Evolutionary conservation across 176 grass and related monocot species (phyloP).

Genomic region (Ananas comosus): DNA sequence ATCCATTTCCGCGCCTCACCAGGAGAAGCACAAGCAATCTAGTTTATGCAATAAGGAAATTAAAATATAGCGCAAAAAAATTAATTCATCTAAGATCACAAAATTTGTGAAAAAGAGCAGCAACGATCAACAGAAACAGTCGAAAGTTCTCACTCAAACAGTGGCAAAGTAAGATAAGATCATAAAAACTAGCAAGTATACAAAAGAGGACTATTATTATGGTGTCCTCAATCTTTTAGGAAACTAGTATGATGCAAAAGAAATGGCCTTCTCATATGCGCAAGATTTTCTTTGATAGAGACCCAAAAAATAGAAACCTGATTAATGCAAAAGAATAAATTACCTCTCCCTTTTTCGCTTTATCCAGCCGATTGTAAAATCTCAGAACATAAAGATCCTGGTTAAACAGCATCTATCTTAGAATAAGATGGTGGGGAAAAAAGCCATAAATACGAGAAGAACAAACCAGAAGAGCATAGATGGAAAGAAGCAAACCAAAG

Average conservation of each 20-base stretch:
- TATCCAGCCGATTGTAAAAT: constrained; percentile 64
- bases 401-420: constrained; percentile 18
- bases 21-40: constrained; percentile 79
- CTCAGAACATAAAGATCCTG: constrained; percentile 69
- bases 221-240: too few relatives aligned
- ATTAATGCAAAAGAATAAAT: not conserved
- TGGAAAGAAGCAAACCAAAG: not conserved
- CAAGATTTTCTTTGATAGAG: too few relatives aligned
- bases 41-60: constrained; percentile 12
- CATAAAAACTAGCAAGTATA: too few relatives aligned
- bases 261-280: too few relatives aligned
- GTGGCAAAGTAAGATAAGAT: too few relatives aligned
- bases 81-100: not conserved
- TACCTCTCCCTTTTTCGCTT: constrained; percentile 97
- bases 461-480: not conserved
- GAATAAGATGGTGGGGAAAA: not conserved
- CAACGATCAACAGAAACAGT: too few relatives aligned
- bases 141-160: too few relatives aligned
- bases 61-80: not conserved
- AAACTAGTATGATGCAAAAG: too few relatives aligned
- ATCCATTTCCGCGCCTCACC: constrained; percentile 67
- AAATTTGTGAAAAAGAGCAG: too few relatives aligned
- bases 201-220: too few relatives aligned
- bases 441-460: not conserved
- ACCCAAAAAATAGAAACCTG: not conserved